phyloP scores from a whole-genome alignment of 106 monocot genomes.

The Agapanthus africanus region DNA sequence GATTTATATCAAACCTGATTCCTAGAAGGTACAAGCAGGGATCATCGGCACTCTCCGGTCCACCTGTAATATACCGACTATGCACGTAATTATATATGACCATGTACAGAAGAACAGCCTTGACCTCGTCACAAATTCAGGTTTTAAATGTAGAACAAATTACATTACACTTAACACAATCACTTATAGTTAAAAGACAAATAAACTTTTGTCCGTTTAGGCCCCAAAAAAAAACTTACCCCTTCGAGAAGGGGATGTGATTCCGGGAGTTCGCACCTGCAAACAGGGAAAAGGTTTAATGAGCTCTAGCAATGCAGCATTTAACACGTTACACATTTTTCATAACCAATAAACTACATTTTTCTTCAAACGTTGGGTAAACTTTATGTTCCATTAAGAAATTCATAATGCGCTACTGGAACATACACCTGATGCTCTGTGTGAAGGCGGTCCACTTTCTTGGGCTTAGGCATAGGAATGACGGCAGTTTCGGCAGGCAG shows the following conservation, averaged over 20 bases:
- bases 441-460: conserved; percentile 50
- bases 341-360: not conserved
- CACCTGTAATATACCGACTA: conserved; percentile 49
- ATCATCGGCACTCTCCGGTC: conserved; percentile 61
- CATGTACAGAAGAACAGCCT: too few species aligned
- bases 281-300: not conserved
- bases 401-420: too few species aligned
- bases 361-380: not conserved
- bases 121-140: too few species aligned
- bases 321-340: not conserved
- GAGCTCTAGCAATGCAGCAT: not conserved
- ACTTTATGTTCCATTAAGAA: not conserved
- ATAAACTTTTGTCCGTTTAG: not conserved
- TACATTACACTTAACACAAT: not conserved
- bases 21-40: conserved; percentile 60
- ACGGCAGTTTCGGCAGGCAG: conserved; percentile 26
- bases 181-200: not conserved
- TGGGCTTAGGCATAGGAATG: conserved; percentile 46
- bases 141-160: not conserved
- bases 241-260: conserved; percentile 42
- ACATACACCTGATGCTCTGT: conserved; percentile 67
- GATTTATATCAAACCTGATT: too few species aligned
- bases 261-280: conserved; percentile 68
- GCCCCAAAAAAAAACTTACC: conserved; percentile 31
- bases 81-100: too few species aligned